Evolutionary conservation across 257 asterid species (phyloP), one percentile per base, ranked within the genome.

Genomic region (Penstemon eatonii): DNA sequence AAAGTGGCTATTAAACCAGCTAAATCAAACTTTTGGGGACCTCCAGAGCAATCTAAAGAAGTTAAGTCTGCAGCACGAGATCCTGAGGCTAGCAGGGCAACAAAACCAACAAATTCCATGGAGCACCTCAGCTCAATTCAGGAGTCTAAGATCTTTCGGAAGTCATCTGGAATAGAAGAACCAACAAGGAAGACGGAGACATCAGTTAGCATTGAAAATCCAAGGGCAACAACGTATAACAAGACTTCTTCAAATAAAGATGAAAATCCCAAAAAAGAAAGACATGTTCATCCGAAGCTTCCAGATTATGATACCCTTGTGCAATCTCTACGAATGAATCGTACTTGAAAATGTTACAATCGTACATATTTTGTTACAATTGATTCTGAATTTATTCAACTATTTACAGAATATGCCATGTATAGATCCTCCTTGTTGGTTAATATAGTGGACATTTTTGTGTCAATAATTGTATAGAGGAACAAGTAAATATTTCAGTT

Each of bases 281-380:
- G 92, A 53, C 96, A 92, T 71, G 96, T 89, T 75, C 98, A 92
- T 80, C 95, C 97, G 52, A 91, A 91, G 67, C 96, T 91, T 57
- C 96, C 97, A 25, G 97, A 91, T 60, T 89, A 84, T 73, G 96
- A 92, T 66, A 64, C 82, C 51, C 68, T 89, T 11, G 64, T 88
- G 15, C 83, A 75, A 62, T 76, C 93, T 18, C 82, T 91, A 52
- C 79, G 87, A 63, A 73, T 4, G 56, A 79, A 82, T 65, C 84
- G 78, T 52, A 52, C 76, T 53, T 70, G 80, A 79, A 79, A 71
- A 42, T n/a, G 44, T 45, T 70, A 46, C 6, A 41, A 39, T 64
- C 8, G 62, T 41, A 9, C 12, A 8, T 5, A 39, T 37, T 38
- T 49, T 8, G 8, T 56, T 53, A 37, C 7, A 46, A 18, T 33